phyloP scores from a whole-genome alignment of 1,139 yeast genomes.

The Arxiozyma bovina region DNA sequence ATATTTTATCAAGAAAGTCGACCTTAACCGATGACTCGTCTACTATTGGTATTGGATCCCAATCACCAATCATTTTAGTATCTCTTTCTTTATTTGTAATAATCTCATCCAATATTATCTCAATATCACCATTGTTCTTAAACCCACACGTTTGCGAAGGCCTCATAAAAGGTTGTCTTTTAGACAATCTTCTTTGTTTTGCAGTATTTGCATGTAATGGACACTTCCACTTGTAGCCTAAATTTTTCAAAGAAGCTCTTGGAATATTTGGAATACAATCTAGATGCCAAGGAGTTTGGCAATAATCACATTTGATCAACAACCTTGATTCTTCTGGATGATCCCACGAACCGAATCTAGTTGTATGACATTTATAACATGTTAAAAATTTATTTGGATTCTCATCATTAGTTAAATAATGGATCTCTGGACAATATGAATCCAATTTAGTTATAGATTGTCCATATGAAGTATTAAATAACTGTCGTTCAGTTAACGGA shows the following conservation, averaged over 20 bases:
- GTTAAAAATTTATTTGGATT: conserved; percentile 52
- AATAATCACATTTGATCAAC: conserved; percentile 74
- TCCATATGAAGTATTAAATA: conserved; percentile 37
- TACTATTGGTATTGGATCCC: conserved; percentile 29
- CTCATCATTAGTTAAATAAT: conserved; percentile 5
- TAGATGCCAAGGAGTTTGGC: conserved; percentile 82
- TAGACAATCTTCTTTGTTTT: conserved; percentile 37
- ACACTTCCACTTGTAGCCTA: conserved; percentile 86
- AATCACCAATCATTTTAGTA: conserved; percentile 3
- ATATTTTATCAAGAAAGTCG: conserved; percentile 56
- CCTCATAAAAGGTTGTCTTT: conserved; percentile 48
- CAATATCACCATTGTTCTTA: conserved; percentile 60
- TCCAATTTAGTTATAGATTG: conserved; percentile 34
- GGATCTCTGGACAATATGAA: conserved; percentile 45
- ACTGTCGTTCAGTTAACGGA: conserved; percentile 34
- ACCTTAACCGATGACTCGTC: conserved; percentile 67
- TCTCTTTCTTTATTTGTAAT: conserved; percentile 25
- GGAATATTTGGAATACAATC: conserved; percentile 77
- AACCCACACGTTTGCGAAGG: conserved; percentile 51
- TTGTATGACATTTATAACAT: conserved; percentile 63
- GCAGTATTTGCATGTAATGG: conserved; percentile 58
- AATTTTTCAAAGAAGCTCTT: conserved; percentile 59
- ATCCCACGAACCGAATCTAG: conserved; percentile 46
- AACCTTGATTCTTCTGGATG: conserved; percentile 34
- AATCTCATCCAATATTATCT: conserved; percentile 40